Evolutionary conservation across 2,329 filamentous ascomycete genomes (phyloP).

Genomic region (Fusarium sp.): DNA sequence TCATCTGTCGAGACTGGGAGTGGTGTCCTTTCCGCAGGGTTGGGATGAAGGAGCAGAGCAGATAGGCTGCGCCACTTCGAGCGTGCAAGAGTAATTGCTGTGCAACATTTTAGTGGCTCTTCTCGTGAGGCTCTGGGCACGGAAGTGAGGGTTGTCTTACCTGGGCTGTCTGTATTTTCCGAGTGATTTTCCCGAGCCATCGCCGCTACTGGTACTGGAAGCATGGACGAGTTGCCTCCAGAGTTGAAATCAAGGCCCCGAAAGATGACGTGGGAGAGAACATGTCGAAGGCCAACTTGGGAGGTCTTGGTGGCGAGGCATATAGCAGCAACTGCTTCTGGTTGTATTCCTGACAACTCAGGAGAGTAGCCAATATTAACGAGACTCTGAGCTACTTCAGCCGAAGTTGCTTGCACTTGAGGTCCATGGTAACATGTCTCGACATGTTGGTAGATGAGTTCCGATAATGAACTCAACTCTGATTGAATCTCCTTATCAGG

Average conservation of each 20-base stretch:
- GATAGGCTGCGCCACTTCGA: constrained; percentile 57
- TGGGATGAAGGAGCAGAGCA: constrained; percentile 55
- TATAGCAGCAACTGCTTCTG: constrained; percentile 43
- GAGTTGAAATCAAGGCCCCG: constrained; percentile 49
- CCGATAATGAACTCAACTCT: constrained; percentile 50
- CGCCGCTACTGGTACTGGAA: constrained; percentile 50
- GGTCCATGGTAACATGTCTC: constrained; percentile 53
- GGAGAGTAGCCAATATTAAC: constrained; percentile 44
- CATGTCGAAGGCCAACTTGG: constrained; percentile 50
- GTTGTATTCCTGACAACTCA: constrained; percentile 9
- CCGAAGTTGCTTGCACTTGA: constrained; percentile 31
- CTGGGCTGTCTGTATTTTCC: constrained; percentile 45
- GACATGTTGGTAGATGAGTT: constrained; percentile 55
- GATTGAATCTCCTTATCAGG: constrained; percentile 52
- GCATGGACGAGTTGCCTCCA: constrained; percentile 49
- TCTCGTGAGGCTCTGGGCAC: not conserved
- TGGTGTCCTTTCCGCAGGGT: constrained; percentile 51
- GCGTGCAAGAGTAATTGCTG: constrained; percentile 48
- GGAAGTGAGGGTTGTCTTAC: constrained; percentile 41
- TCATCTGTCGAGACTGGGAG: constrained; percentile 47
- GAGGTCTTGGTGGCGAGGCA: constrained; percentile 50
- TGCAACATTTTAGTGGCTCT: not conserved
- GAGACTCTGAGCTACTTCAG: constrained; percentile 42
- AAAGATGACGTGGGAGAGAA: constrained; percentile 53
- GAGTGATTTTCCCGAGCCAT: constrained; percentile 48